Evolutionary conservation across 148 eudicot species (phyloP).

Genomic region (Camellia sinensis): DNA sequence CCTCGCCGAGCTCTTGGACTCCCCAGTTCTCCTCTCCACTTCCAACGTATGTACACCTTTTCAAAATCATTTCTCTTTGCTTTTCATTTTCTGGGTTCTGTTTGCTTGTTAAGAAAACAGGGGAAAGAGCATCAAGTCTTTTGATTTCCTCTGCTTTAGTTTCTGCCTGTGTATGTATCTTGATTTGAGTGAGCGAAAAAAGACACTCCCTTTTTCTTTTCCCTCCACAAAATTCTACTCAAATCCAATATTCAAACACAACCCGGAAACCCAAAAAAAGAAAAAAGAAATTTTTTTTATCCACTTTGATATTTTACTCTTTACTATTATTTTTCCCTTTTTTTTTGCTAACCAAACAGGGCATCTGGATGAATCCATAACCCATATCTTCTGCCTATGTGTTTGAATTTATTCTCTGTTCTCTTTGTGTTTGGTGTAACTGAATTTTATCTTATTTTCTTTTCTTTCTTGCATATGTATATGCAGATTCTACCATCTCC

Average conservation of each 20-base stretch:
- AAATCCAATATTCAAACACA: too few relatives aligned
- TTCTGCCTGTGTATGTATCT: too few relatives aligned
- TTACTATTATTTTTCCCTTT: background rate
- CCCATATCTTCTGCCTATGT: background rate
- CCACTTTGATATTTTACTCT: background rate
- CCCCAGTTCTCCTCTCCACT: conserved; percentile 67
- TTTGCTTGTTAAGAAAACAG: conserved; percentile 4
- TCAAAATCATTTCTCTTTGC: background rate
- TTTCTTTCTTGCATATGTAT: background rate
- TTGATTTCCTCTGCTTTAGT: background rate
- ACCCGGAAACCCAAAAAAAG: too few relatives aligned
- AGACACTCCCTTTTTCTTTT: too few relatives aligned
- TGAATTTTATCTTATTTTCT: background rate
- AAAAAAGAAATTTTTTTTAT: too few relatives aligned
- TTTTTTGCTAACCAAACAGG: background rate
- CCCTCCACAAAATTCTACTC: too few relatives aligned
- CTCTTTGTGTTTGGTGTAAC: background rate
- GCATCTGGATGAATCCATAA: background rate
- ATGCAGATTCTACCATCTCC: conserved; percentile 81
- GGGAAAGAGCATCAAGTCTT: background rate
- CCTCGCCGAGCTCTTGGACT: conserved; percentile 73
- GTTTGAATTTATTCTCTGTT: background rate
- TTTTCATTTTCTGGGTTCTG: conserved; percentile 7
- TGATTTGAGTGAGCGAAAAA: too few relatives aligned
- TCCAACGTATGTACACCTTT: conserved; percentile 38